Conservation (phyloP, 495 filamentous ascomycete species). For the Xanthoparmelia taractica region DNA sequence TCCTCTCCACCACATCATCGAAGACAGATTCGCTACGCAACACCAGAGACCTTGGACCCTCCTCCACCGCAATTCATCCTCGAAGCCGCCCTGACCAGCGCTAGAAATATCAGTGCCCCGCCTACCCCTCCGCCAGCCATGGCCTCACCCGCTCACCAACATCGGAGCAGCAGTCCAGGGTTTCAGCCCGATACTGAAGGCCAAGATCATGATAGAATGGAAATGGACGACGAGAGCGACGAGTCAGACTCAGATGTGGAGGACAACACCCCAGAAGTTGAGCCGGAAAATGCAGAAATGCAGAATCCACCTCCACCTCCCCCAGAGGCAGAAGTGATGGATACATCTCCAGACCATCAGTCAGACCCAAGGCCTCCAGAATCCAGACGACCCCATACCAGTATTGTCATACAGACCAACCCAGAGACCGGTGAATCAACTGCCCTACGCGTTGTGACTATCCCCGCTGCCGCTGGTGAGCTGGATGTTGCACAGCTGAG, state of each 20-base stretch:
- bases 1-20: conserved; percentile 9
- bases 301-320: conserved; percentile 2
- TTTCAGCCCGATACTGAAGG: conserved; percentile 12
- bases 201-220: conserved; percentile 30
- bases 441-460: conserved; percentile 13
- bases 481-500: background rate
- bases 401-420: conserved; percentile 6
- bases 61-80: conserved; percentile 18
- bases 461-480: background rate
- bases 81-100: conserved; percentile 12
- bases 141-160: background rate
- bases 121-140: conserved; percentile 1
- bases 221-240: conserved; percentile 25
- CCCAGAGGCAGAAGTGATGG: conserved; percentile 23
- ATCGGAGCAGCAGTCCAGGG: conserved; percentile 1
- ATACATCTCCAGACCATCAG: conserved; percentile 24
- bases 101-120: conserved; percentile 10
- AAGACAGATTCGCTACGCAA: conserved; percentile 17
- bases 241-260: conserved; percentile 18
- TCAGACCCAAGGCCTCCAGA: conserved; percentile 7
- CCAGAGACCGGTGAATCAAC: conserved; percentile 9
- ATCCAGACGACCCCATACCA: background rate
- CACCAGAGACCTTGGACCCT: conserved; percentile 13
- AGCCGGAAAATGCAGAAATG: conserved; percentile 8
- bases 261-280: conserved; percentile 14